These are phyloP conservation scores for Blastocystis sp. DNA, from an alignment of 352 stramenopile genomes.

Conservation along the genomic window DNA sequence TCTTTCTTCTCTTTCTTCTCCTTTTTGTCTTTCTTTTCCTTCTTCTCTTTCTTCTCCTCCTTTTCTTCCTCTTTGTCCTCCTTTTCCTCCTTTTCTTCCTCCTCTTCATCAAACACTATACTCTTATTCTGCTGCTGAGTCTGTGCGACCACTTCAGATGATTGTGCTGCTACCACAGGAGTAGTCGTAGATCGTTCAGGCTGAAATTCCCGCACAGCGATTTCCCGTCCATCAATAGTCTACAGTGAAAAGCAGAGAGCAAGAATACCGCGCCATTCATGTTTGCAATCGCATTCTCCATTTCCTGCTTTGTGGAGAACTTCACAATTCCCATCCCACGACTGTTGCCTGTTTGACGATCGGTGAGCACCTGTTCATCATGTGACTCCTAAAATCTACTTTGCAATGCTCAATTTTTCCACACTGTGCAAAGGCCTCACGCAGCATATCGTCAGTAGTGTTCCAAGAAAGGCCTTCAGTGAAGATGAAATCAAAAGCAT, in stretches of 20 bases:
- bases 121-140: background rate
- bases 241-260: background rate
- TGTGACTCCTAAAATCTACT: background rate
- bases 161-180: background rate
- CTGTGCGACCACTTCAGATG: background rate
- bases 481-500: background rate
- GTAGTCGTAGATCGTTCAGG: background rate
- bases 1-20: background rate
- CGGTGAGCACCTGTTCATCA: background rate
- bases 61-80: background rate
- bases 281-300: slow-evolving; percentile 11
- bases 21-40: background rate
- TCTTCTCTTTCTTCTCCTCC: background rate
- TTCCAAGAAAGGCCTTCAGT: slow-evolving; percentile 8
- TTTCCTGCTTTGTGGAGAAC: background rate
- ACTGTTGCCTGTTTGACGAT: background rate
- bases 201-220: background rate
- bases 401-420: slow-evolving; percentile 26
- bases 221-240: background rate
- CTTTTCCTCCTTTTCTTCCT: background rate
- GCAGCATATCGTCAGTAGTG: slow-evolving; percentile 1
- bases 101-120: background rate
- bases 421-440: background rate
- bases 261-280: background rate
- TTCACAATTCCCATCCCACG: slow-evolving; percentile 28